Evolutionary conservation across 306 rosid species (phyloP).

Genomic region (Inga laurina): DNA sequence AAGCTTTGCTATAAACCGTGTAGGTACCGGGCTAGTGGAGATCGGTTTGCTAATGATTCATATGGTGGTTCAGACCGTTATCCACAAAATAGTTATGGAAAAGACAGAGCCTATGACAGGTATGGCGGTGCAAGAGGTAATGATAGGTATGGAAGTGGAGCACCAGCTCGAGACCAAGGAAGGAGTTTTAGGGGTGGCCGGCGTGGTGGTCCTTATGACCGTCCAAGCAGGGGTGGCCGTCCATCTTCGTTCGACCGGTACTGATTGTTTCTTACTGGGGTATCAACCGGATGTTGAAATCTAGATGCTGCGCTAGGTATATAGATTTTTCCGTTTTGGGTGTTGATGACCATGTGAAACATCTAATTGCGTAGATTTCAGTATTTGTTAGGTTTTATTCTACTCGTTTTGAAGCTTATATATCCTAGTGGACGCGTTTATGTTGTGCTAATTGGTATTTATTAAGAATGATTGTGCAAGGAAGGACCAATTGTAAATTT

Average conservation of each 20-base stretch:
- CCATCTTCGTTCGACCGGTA: constrained; percentile 80
- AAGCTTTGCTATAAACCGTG: constrained; percentile 21
- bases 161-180: constrained; percentile 70
- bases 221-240: constrained; percentile 65
- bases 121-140: constrained; percentile 59
- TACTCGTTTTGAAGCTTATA: not conserved
- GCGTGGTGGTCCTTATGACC: constrained; percentile 77
- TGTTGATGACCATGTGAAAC: constrained; percentile 22
- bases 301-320: constrained; percentile 29
- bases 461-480: not conserved
- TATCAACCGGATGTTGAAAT: constrained; percentile 16
- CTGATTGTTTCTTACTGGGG: constrained; percentile 31
- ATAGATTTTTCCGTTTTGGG: constrained; percentile 17
- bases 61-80: constrained; percentile 70
- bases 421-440: not conserved
- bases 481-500: not conserved
- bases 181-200: constrained; percentile 68
- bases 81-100: constrained; percentile 82
- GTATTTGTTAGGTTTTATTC: constrained; percentile 19
- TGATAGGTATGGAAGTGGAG: constrained; percentile 70
- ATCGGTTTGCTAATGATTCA: constrained; percentile 75
- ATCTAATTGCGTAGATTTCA: constrained; percentile 26
- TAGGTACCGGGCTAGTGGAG: constrained; percentile 71
- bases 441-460: not conserved
- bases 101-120: constrained; percentile 75